phyloP scores from a whole-genome alignment of 768 basidiomycete species.

The Lentinula boryana region DNA sequence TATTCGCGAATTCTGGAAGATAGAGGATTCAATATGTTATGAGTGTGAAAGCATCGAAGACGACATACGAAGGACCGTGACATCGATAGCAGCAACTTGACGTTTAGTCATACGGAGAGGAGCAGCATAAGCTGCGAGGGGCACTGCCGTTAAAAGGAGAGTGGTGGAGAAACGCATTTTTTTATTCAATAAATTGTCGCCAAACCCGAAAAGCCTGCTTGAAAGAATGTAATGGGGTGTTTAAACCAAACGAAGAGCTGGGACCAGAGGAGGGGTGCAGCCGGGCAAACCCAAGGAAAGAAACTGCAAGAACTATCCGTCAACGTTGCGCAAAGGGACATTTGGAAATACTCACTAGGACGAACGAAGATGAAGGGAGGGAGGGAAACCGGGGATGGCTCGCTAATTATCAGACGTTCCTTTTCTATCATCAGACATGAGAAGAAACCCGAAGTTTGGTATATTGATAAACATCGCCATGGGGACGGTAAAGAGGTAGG shows the following conservation, averaged over 20 bases:
- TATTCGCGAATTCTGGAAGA: constrained; percentile 64
- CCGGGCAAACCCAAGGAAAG: constrained; percentile 65
- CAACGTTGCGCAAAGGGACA: background rate
- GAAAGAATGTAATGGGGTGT: constrained; percentile 29
- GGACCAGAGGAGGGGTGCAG: constrained; percentile 53
- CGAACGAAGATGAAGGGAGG: constrained; percentile 4
- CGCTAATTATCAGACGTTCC: background rate
- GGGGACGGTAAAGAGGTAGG: background rate
- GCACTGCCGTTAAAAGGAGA: constrained; percentile 34
- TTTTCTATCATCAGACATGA: background rate
- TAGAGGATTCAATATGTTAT: background rate
- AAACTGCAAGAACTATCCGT: constrained; percentile 20
- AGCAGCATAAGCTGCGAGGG: constrained; percentile 42
- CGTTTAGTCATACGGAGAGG: constrained; percentile 34
- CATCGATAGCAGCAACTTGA: constrained; percentile 31
- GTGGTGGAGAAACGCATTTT: constrained; percentile 45
- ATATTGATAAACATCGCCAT: background rate
- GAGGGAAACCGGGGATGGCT: background rate
- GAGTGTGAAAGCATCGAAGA: background rate
- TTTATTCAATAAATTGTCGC: constrained; percentile 23
- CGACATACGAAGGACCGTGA: constrained; percentile 56
- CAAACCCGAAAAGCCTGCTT: constrained; percentile 36
- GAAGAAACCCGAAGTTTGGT: background rate
- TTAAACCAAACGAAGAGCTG: constrained; percentile 27
- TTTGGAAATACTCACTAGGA: background rate